A percentile compares a stretch with the other conserved stretches of the same genome.
phyloP scores from a whole-genome alignment of 2,329 filamentous ascomycete species.

The Fusarium tricinctum region DNA sequence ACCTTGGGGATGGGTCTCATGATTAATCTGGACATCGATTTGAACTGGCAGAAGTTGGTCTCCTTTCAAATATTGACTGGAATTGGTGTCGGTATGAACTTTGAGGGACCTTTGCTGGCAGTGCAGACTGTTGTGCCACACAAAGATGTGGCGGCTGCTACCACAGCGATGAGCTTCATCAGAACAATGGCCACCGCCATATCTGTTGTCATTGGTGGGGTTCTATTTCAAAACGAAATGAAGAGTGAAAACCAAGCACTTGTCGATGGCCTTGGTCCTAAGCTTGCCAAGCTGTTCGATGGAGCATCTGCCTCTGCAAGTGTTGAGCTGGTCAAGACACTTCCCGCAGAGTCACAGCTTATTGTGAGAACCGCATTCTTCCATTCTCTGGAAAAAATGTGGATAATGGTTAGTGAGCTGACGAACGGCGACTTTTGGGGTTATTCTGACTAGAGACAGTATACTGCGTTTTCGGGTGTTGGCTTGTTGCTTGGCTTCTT shows the following conservation, averaged over 20 bases:
- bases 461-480: constrained; percentile 35
- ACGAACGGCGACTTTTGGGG: neutral
- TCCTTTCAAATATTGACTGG: constrained; percentile 71
- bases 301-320: constrained; percentile 70
- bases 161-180: constrained; percentile 72
- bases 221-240: constrained; percentile 80
- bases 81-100: constrained; percentile 73
- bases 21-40: constrained; percentile 67
- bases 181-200: constrained; percentile 74
- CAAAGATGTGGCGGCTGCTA: constrained; percentile 73
- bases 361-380: constrained; percentile 48
- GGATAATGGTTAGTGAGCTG: constrained; percentile 48
- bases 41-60: constrained; percentile 63
- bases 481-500: constrained; percentile 41
- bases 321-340: constrained; percentile 62
- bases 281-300: constrained; percentile 63
- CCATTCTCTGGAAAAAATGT: constrained; percentile 45
- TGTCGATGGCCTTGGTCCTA: constrained; percentile 60
- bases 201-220: constrained; percentile 76
- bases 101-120: constrained; percentile 73
- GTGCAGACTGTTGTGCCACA: constrained; percentile 73
- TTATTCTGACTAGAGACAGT: constrained; percentile 23
- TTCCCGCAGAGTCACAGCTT: constrained; percentile 38
- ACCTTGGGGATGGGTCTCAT: constrained; percentile 71
- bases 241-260: constrained; percentile 62